Conservation (phyloP, 208 protist species). For the Trypanosoma brucei region DNA sequence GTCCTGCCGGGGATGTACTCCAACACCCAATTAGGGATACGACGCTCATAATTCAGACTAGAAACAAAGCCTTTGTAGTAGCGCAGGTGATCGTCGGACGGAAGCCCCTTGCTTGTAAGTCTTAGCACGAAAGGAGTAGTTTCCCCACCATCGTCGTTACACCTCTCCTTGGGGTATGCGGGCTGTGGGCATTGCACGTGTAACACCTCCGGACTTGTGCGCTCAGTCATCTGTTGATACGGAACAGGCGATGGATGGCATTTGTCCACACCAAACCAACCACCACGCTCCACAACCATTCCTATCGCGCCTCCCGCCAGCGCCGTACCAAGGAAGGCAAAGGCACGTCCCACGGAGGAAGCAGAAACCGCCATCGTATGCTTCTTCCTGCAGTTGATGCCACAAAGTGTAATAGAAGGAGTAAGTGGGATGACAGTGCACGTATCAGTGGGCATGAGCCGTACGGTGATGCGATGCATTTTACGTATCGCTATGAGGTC, state of each 20-base stretch:
- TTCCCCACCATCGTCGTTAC: not conserved
- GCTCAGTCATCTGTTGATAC: not conserved
- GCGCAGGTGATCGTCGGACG: conserved; percentile 47
- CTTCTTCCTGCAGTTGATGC: not conserved
- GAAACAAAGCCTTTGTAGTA: conserved; percentile 71
- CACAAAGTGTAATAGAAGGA: not conserved
- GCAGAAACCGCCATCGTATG: not conserved
- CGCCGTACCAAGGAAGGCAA: conserved; percentile 9
- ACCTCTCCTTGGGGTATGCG: too few species aligned
- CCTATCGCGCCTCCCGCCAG: conserved; percentile 8
- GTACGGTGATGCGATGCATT: too few species aligned
- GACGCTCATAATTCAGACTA: conserved; percentile 76
- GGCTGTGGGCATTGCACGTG: too few species aligned
- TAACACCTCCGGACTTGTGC: not conserved
- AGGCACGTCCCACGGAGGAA: conserved; percentile 11
- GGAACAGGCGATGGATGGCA: not conserved
- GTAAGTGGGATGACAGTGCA: not conserved
- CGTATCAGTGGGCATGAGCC: not conserved
- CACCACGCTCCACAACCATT: conserved; percentile 4
- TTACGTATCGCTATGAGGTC: too few species aligned
- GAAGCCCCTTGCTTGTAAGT: conserved; percentile 31
- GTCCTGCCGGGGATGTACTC: conserved; percentile 43
- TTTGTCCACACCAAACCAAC: not conserved
- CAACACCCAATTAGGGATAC: conserved; percentile 78
- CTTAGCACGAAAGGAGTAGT: conserved; percentile 1